These are phyloP conservation scores for Pichia sp. DNA, from an alignment of 1,139 yeast genomes.

Conservation along the genomic window DNA sequence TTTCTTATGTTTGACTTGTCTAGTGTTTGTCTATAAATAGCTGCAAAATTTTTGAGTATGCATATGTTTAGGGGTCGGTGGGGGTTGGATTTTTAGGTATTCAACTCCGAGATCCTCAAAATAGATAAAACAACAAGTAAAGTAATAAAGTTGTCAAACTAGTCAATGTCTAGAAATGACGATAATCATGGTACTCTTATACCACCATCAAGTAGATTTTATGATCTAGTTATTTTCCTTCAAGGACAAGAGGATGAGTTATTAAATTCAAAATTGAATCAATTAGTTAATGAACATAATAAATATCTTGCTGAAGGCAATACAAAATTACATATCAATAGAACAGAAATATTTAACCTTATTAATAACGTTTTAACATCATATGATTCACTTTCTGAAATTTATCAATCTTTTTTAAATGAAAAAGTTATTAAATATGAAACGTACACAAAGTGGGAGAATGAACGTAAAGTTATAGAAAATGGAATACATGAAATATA, in stretches of 20 bases:
- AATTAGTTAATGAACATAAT: constrained; percentile 27
- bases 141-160: too few relatives aligned
- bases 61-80: too few relatives aligned
- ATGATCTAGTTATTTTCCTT: constrained; percentile 32
- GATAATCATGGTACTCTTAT: not conserved
- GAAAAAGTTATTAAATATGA: constrained; percentile 29
- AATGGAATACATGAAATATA: constrained; percentile 34
- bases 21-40: too few relatives aligned
- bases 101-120: too few relatives aligned
- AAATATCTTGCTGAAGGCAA: constrained; percentile 30
- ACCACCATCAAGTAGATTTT: not conserved
- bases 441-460: constrained; percentile 42
- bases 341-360: constrained; percentile 25
- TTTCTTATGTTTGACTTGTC: too few relatives aligned
- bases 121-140: not conserved
- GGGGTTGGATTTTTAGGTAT: too few relatives aligned
- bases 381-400: constrained; percentile 42
- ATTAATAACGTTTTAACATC: constrained; percentile 37
- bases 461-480: constrained; percentile 31
- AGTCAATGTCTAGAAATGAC: too few relatives aligned
- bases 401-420: constrained; percentile 37
- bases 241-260: constrained; percentile 29
- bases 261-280: constrained; percentile 23
- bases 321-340: constrained; percentile 27
- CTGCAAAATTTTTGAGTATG: too few relatives aligned